Evolutionary conservation across 345 rosid genomes (phyloP).

Genomic region (Nasturtium officinale): DNA sequence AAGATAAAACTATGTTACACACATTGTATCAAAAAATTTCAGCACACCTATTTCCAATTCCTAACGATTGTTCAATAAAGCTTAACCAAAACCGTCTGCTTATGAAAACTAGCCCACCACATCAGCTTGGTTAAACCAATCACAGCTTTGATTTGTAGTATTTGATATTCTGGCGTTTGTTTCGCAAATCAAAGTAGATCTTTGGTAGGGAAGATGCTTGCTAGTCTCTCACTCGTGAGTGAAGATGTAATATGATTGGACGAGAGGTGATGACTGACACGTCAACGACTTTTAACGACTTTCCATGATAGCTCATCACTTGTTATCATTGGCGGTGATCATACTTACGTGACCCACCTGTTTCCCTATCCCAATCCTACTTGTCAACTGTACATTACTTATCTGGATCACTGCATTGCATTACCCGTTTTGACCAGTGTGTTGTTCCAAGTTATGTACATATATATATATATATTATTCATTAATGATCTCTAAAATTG

Average conservation of each 20-base stretch:
- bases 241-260: conserved; percentile 21
- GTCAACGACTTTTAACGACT: conserved; percentile 35
- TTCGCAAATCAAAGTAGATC: conserved; percentile 9
- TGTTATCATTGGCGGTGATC: conserved; percentile 26
- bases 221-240: conserved; percentile 17
- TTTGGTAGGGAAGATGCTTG: conserved; percentile 22
- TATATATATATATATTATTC: neutral
- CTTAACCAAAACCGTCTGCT: neutral
- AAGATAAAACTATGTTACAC: neutral
- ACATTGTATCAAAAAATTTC: neutral
- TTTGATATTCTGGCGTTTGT: neutral
- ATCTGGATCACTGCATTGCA: neutral
- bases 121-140: too few relatives aligned
- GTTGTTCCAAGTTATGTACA: neutral
- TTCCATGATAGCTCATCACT: neutral
- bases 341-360: conserved; percentile 27
- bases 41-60: neutral
- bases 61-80: neutral
- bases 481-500: neutral
- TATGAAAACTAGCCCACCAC: too few relatives aligned
- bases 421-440: neutral
- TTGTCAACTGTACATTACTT: neutral
- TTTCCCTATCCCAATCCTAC: neutral
- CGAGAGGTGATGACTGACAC: conserved; percentile 6
- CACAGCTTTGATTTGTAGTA: neutral